These are phyloP conservation scores for Talaromyces proteolyticus DNA, from an alignment of 495 filamentous ascomycete species.

Conservation along the genomic window DNA sequence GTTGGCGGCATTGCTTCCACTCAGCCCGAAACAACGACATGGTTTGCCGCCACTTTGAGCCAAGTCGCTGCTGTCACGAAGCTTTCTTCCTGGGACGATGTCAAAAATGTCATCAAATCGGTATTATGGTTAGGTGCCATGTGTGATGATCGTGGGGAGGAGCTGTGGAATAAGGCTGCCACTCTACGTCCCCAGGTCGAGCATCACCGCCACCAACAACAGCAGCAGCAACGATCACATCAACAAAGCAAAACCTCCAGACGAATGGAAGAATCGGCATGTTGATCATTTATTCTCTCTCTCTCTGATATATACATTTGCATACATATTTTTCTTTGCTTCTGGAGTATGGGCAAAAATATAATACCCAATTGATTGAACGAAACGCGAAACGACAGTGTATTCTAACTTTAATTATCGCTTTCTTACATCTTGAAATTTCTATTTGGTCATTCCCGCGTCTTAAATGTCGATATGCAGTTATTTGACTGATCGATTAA, in stretches of 20 bases:
- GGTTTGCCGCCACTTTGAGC: slow-evolving; percentile 5
- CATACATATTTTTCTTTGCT: neutral
- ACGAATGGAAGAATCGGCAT: no score
- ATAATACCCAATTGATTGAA: neutral
- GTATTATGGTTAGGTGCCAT: slow-evolving; percentile 1
- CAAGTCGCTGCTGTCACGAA: slow-evolving; percentile 1
- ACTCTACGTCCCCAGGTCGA: slow-evolving; percentile 2
- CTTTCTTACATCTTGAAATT: no score
- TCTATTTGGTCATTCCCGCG: no score
- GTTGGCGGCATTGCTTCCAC: slow-evolving; percentile 7
- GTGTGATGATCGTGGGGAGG: slow-evolving; percentile 4
- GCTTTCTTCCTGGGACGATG: slow-evolving; percentile 3
- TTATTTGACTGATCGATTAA: no score
- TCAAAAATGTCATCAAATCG: slow-evolving; percentile 3
- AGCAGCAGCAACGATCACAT: slow-evolving; percentile 4
- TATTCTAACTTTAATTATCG: neutral
- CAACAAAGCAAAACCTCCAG: no score
- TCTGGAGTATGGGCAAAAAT: neutral
- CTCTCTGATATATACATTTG: neutral
- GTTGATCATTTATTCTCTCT: neutral
- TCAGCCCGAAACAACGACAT: slow-evolving; percentile 2
- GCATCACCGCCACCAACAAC: slow-evolving; percentile 3
- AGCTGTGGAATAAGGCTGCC: slow-evolving; percentile 5
- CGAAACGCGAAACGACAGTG: neutral
- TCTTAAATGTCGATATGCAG: neutral